Evolutionary conservation across 129 eudicot genomes (phyloP), one percentile per base, ranked within the genome.

Genomic region (Solidago caesia): DNA sequence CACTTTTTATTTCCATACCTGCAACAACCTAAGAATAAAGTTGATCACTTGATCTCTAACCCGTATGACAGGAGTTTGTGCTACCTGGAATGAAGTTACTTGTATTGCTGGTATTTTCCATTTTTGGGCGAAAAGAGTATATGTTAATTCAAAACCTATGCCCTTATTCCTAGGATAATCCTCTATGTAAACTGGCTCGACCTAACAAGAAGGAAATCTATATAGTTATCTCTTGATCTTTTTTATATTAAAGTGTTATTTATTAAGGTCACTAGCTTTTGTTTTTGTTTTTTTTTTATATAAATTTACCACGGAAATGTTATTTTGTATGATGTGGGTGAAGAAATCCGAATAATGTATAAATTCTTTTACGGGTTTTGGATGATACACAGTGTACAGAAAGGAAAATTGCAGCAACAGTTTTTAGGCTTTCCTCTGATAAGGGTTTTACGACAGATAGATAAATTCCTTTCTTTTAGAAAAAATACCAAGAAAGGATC

Each of bases 391-490:
- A 5, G 1, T 56, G 16, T 55, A 45, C 11, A 44, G 33, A 25
- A 15, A 55, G 10, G 13, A 79, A 53, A 13, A 1, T 6, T 14
- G 0, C 47, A 64, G 6, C 6, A 39, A 27, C 14, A 21, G 6
- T 27, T 25, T 49, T 15, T 47, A 49, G 49, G 71, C 46, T 62
- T 61, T 49, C 43, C 12, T 61, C 56, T 78, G 8, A 78, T 58
- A 70, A 49, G 66, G 64, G 39, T 62, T 78, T 62, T 1, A 42
- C 4, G 10, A 42, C 6, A 9, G 43, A 78, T 61, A 78, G 67
- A 52, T 71, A 43, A 29, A 71, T 78, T 78, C 77, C 67, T 63
- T 78, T 49, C 82, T 78, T 71, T 63, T 62, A 27, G 46, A 56
- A 58, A 67, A 47, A 16, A 46, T 46, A 11, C 11, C 11, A 41